Evolutionary conservation across 2,329 filamentous ascomycete genomes (phyloP).

Genomic region (Fusarium brachygibbosum): DNA sequence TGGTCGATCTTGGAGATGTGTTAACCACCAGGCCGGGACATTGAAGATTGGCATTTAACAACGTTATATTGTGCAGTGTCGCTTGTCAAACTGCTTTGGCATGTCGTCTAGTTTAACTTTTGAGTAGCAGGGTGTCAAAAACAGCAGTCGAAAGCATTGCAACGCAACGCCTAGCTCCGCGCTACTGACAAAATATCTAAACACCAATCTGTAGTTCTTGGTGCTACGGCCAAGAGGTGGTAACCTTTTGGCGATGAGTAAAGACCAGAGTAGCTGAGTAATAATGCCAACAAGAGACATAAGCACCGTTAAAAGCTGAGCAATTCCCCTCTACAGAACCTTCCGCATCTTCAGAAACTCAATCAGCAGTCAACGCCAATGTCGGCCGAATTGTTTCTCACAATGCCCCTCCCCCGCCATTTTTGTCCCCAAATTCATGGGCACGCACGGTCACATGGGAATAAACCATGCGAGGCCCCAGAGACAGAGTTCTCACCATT

Average conservation of each 20-base stretch:
- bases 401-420: conserved; percentile 47
- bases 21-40: not conserved
- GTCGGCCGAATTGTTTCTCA: conserved; percentile 13
- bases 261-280: not conserved
- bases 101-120: conserved; percentile 9
- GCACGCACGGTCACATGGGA: conserved; percentile 45
- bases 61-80: not conserved
- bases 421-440: conserved; percentile 37
- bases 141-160: not conserved
- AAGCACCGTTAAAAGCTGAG: not conserved
- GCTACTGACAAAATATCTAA: not conserved
- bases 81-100: not conserved
- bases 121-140: not conserved
- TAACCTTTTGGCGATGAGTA: not conserved
- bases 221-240: not conserved
- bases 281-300: not conserved
- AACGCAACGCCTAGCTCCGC: not conserved
- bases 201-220: not conserved
- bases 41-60: not conserved
- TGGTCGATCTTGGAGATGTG: not conserved
- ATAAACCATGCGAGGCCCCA: conserved; percentile 40
- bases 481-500: conserved; percentile 26
- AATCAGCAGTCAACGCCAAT: conserved; percentile 2
- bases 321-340: not conserved
- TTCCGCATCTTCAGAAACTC: not conserved